phyloP scores from a whole-genome alignment of 2,329 filamentous ascomycete species.

The Hypoxylon sp. region DNA sequence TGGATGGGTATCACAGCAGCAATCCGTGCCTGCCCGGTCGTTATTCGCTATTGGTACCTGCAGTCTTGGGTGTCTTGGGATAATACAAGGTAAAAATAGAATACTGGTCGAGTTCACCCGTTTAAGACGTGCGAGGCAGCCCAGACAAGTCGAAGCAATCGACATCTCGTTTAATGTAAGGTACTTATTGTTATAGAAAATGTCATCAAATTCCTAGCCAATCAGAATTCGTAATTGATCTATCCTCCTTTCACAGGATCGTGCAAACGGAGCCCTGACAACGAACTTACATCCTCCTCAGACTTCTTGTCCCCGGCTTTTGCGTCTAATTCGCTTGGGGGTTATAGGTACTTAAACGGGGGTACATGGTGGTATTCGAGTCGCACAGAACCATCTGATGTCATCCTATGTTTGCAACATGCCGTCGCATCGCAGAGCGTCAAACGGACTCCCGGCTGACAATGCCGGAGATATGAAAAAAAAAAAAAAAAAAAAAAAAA shows the following conservation, averaged over 20 bases:
- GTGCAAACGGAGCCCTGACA: not conserved
- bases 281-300: constrained; percentile 12
- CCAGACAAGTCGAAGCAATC: not conserved
- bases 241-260: constrained; percentile 15
- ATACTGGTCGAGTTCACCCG: not conserved
- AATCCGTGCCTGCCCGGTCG: not conserved
- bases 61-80: constrained; percentile 2
- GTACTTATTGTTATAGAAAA: not conserved
- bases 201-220: constrained; percentile 3
- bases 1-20: not conserved
- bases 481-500: no score
- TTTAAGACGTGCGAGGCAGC: not conserved
- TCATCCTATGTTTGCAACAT: not conserved
- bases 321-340: constrained; percentile 8
- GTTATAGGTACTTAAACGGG: not conserved
- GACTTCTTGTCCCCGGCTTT: constrained; percentile 3
- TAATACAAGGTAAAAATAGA: not conserved
- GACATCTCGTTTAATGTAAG: not conserved
- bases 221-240: constrained; percentile 3
- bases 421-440: not conserved
- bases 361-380: not conserved
- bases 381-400: not conserved
- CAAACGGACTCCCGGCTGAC: not conserved
- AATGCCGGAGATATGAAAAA: not conserved
- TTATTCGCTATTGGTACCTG: constrained; percentile 18